Evolutionary conservation across 2,329 filamentous ascomycete genomes (phyloP), one percentile per base, ranked within the genome.

Genomic region (Calonectria fujianensis): DNA sequence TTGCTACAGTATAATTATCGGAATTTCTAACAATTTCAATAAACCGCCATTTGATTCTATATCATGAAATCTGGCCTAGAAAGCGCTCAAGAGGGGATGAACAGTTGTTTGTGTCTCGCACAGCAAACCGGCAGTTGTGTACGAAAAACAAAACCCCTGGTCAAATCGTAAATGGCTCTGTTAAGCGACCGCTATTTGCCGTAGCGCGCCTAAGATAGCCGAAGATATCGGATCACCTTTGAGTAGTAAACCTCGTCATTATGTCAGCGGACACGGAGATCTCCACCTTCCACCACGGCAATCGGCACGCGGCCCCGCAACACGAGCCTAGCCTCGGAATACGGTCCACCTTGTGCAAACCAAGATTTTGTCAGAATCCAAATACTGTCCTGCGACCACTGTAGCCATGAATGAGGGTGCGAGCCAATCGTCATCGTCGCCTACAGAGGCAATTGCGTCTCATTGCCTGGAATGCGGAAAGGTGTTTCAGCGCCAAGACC

Each of bases 401-500:
- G 3, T 6, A 0, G 14, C 24, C 29, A 61, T 61, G 57, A 14
- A 27, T 2, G 7, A 61, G 16, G 13, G 24, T 9, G 35, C 2
- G 6, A 20, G 1, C 7, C 5, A 18, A 2, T 29, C 35, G 16
- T 16, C 4, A 24, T 31, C 54, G 2, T 27, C 20, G 20, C 11
- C 57, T 3, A 2, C 7, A 10, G n/a, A 61, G 35, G 45, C 10
- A 4, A 24, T 24, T 20, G 45, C 45, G n/a, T 20, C 2, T n/a
- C 13, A 41, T 18, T 61, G 57, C 7, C 7, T 18, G 14, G 20
- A 4, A 18, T 61, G 57, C 35, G 57, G 35, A 27, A 61, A 24
- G 35, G n/a, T 27, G 6, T 61, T 61, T 27, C 57, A 61, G 35
- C 57, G 57, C 7, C 57, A 61, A 27, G 57, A 61, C 16, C 57